Conservation (phyloP, 345 rosid species). For the Salix exigua region DNA sequence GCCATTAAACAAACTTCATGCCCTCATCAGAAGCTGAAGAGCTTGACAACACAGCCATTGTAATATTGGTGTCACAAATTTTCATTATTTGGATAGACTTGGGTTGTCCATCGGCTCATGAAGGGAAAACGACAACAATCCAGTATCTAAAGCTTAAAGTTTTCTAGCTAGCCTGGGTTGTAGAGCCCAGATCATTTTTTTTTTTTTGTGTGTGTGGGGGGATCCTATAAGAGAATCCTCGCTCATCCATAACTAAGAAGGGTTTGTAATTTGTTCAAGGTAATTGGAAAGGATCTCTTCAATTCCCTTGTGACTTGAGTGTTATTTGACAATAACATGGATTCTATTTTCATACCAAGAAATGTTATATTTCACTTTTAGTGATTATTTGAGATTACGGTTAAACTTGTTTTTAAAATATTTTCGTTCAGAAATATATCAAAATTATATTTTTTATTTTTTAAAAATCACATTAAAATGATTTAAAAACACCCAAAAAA, state of each 20-base stretch:
- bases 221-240: neutral
- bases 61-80: too few relatives aligned
- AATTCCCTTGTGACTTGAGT: neutral
- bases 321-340: neutral
- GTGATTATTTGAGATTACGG: accelerated
- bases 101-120: too few relatives aligned
- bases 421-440: too few relatives aligned
- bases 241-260: neutral
- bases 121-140: neutral
- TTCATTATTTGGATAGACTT: too few relatives aligned
- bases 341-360: too few relatives aligned
- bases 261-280: neutral
- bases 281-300: neutral
- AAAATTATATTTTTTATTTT: too few relatives aligned
- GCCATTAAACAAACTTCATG: too few relatives aligned
- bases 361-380: too few relatives aligned
- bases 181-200: neutral
- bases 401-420: too few relatives aligned
- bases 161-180: neutral
- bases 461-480: too few relatives aligned
- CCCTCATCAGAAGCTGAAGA: too few relatives aligned
- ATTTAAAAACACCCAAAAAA: accelerated
- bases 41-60: neutral
- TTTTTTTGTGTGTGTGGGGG: too few relatives aligned
- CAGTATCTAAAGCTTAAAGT: neutral